A percentile compares a stretch with the other conserved stretches of the same genome.
Evolutionary conservation across 257 asterid species (phyloP).

Genomic region (Jacaranda copaia): DNA sequence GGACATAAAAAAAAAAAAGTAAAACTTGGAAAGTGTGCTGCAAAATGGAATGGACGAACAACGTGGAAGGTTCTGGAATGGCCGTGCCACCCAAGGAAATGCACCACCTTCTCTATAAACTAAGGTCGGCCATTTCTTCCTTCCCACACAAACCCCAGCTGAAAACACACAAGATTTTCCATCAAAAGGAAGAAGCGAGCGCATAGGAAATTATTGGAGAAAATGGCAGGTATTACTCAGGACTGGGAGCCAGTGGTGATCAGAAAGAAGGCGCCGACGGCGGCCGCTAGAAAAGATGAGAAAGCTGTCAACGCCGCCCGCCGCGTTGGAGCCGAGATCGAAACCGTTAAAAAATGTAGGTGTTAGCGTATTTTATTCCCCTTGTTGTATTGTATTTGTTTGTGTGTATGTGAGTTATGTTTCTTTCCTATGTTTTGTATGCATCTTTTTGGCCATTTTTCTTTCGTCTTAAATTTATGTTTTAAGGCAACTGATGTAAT

Average conservation of each 20-base stretch:
- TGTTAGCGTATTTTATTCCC: neutral
- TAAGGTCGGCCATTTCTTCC: neutral
- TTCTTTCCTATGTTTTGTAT: neutral
- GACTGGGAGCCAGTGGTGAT: constrained; percentile 96
- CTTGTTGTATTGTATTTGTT: neutral
- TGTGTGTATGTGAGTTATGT: neutral
- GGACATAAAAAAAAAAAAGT: too few species aligned
- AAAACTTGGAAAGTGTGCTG: neutral
- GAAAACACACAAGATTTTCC: constrained; percentile 9
- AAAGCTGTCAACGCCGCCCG: constrained; percentile 99
- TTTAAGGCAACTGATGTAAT: neutral
- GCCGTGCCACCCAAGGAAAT: constrained; percentile 12
- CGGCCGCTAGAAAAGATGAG: constrained; percentile 97
- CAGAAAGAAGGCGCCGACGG: constrained; percentile 87
- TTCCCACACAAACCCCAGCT: neutral
- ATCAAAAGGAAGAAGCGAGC: neutral
- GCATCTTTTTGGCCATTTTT: neutral
- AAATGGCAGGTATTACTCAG: constrained; percentile 68
- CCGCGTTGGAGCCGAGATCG: constrained; percentile 94
- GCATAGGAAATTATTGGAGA: constrained; percentile 32
- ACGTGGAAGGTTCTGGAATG: constrained; percentile 40
- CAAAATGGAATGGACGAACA: neutral
- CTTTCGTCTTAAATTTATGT: neutral
- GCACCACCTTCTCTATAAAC: neutral
- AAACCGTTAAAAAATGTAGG: constrained; percentile 75